phyloP scores from a whole-genome alignment of 345 rosid species.

The Eucalyptus cloeziana region DNA sequence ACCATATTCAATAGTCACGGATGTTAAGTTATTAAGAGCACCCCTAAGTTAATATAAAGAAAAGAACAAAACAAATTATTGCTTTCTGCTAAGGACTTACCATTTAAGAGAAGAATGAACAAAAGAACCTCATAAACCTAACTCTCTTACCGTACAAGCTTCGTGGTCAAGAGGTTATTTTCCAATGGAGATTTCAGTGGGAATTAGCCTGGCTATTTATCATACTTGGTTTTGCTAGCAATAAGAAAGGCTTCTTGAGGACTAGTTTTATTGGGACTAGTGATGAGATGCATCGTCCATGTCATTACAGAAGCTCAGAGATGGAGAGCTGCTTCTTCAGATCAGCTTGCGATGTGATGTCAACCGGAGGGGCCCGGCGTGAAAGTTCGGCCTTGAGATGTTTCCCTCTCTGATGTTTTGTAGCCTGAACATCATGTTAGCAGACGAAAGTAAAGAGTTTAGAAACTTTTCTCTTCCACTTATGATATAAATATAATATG shows the following conservation, averaged over 20 bases:
- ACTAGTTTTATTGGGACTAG: too few relatives aligned
- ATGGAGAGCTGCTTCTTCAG: background rate
- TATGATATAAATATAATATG: background rate
- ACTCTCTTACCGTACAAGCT: background rate
- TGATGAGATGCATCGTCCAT: background rate
- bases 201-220: background rate
- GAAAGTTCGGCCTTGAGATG: too few relatives aligned
- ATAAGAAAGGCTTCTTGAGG: background rate
- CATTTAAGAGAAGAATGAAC: background rate
- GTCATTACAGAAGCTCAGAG: background rate
- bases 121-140: background rate
- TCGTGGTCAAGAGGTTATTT: background rate
- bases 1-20: too few relatives aligned
- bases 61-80: background rate
- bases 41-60: too few relatives aligned
- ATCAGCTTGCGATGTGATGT: background rate
- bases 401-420: too few relatives aligned
- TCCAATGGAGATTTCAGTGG: background rate
- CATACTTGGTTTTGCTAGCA: background rate
- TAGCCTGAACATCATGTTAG: background rate
- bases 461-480: too few relatives aligned
- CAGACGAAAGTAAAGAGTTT: background rate
- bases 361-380: background rate
- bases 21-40: too few relatives aligned
- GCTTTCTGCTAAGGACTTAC: background rate